Evolutionary conservation across 768 basidiomycete species (phyloP).

Genomic region (Lentinula aciculospora): DNA sequence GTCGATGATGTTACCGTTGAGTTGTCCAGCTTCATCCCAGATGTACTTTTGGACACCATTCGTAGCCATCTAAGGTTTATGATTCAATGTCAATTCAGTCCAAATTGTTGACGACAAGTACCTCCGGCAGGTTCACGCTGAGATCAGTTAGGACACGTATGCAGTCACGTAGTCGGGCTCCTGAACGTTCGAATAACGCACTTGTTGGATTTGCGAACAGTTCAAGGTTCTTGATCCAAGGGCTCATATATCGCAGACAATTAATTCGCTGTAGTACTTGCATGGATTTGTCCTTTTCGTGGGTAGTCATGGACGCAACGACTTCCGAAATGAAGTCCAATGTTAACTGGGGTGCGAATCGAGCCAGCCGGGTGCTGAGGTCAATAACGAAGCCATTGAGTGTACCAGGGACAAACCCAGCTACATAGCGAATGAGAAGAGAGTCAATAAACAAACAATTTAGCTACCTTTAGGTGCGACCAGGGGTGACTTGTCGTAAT

Average conservation of each 20-base stretch:
- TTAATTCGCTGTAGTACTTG: slow-evolving; percentile 53
- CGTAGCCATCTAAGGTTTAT: slow-evolving; percentile 6
- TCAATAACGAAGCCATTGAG: slow-evolving; percentile 53
- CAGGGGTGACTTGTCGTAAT: slow-evolving; percentile 68
- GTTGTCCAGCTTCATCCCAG: slow-evolving; percentile 71
- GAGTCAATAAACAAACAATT: not conserved
- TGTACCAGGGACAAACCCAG: slow-evolving; percentile 67
- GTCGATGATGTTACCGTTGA: slow-evolving; percentile 64
- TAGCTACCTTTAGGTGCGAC: slow-evolving; percentile 62
- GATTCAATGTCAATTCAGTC: not conserved
- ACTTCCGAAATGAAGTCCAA: slow-evolving; percentile 90
- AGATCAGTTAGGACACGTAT: slow-evolving; percentile 75
- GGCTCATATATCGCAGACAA: slow-evolving; percentile 77
- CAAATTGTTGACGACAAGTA: slow-evolving; percentile 20
- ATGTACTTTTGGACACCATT: slow-evolving; percentile 56
- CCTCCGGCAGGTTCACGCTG: slow-evolving; percentile 69
- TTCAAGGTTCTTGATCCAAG: slow-evolving; percentile 83
- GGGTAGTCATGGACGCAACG: slow-evolving; percentile 54
- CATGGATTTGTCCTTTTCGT: slow-evolving; percentile 31
- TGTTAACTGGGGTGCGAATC: slow-evolving; percentile 75
- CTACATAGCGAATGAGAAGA: slow-evolving; percentile 25
- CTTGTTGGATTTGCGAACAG: slow-evolving; percentile 65
- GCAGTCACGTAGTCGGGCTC: slow-evolving; percentile 73
- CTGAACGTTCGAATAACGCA: slow-evolving; percentile 64
- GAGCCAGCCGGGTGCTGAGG: slow-evolving; percentile 68